Evolutionary conservation across 495 filamentous ascomycete genomes (phyloP), one percentile per base, ranked within the genome.

Genomic region (Cladorrhinum samala): DNA sequence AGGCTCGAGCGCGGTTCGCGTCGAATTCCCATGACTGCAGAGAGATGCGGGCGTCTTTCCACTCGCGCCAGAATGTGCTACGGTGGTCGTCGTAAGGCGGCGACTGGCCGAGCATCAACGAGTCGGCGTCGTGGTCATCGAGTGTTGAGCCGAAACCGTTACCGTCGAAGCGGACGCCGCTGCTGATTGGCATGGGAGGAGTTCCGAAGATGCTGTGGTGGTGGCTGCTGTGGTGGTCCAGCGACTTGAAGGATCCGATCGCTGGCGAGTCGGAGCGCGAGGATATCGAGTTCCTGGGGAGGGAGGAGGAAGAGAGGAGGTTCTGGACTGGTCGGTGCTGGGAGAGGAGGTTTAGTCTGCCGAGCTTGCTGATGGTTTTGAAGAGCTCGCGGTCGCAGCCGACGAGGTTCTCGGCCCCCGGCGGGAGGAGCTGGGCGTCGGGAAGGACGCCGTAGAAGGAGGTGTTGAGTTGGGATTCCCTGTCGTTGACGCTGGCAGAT

Each of bases 401-500:
- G 2, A 89, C 83, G 25, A 95, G 70, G 62, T 93, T 93, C 69
- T 96, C 91, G 6, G 63, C 60, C 36, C 75, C 75, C 0, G 65
- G 68, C 0, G 73, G 72, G 9, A 77, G 54, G 21, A 95, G 75
- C 8, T 83, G 81, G 69, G 89, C 87, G 50, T 91, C 86, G 19
- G 88, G 79, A 20, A 82, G 76, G 2, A 83, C 77, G 20, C 77
- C 74, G 27, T 83, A 82, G 59, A 76, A 75, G 16, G 68, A 77
- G 13, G 83, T 84, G 51, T 83, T 84, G 23, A 97, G 79, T 63
- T 95, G 88, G n/a, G 87, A 81, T 66, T 96, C 92, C 51, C 91
- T 83, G 64, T 96, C 88, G 60, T 96, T 96, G 53, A 95, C 86
- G 44, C 87, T 89, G 23, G 89, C 88, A 0, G 88, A 90, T 73